Evolutionary conservation across 108 stramenopile species (phyloP), one percentile per base, ranked within the genome.

Genomic region (Ochromonas danica): DNA sequence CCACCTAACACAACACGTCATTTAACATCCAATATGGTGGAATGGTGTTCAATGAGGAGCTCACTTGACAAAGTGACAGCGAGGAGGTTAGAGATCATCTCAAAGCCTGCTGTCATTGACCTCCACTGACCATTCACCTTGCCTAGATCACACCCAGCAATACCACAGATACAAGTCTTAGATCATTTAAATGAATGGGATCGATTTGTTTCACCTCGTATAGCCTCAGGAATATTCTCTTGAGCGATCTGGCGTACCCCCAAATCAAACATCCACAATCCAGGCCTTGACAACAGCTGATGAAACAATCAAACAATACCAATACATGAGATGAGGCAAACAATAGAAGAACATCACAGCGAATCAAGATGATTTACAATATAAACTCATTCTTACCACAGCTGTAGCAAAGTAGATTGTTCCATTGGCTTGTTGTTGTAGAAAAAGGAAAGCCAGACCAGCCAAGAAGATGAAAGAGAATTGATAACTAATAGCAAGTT

Each of bases 111-210:
- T 28, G 72, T 75, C 72, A 75, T 27, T 10, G 72, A 75, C 14
- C 72, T 6, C 72, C 72, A 75, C 51, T 75, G 43, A 41, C 72
- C 72, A 36, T 75, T 75, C 3, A 75, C 72, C 43, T 57, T 75
- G 45, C 45, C 45, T 51, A 51, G n/a, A n/a, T n/a, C n/a, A n/a
- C n/a, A n/a, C n/a, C n/a, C n/a, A n/a, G n/a, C n/a, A n/a, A n/a
- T n/a, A n/a, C n/a, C n/a, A n/a, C n/a, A n/a, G n/a, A n/a, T n/a
- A n/a, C n/a, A n/a, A n/a, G n/a, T n/a, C n/a, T n/a, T n/a, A n/a
- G n/a, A n/a, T n/a, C n/a, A n/a, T n/a, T n/a, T n/a, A n/a, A n/a
- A n/a, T n/a, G n/a, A n/a, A n/a, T n/a, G 22, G 6, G 45, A 51
- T 14, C 45, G 22, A 51, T 51, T 51, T 51, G 6, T 14, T 51